Percentiles rank a stretch among this genome's conserved stretches.
Conservation (phyloP, 2,329 filamentous ascomycete genomes). For the Myriosclerotinia duriaeana region DNA sequence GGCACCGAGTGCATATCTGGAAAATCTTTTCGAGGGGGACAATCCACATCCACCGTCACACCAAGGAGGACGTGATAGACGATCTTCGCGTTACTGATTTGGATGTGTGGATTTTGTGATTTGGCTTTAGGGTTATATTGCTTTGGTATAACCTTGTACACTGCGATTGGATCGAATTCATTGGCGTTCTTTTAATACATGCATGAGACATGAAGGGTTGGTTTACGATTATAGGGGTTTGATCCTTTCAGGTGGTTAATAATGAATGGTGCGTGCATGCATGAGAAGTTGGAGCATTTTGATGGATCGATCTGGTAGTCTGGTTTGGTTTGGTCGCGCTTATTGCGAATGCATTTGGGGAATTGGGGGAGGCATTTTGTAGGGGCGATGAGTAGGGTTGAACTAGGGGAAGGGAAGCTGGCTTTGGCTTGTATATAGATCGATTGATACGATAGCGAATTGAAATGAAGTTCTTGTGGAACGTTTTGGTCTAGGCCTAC, state of each 20-base stretch:
- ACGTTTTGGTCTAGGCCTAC: not conserved
- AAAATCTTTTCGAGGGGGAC: conserved; percentile 75
- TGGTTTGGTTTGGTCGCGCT: not conserved
- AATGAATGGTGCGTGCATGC: conserved; percentile 7
- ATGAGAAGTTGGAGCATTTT: conserved; percentile 3
- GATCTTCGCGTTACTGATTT: conserved; percentile 1
- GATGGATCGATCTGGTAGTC: not conserved
- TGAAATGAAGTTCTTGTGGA: not conserved
- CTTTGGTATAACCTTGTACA: conserved; percentile 1
- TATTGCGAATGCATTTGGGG: not conserved
- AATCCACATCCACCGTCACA: not conserved
- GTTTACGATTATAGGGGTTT: conserved; percentile 1
- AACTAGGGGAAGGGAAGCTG: not conserved
- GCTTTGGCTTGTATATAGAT: conserved; percentile 12
- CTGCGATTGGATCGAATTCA: conserved; percentile 6
- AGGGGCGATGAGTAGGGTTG: not conserved
- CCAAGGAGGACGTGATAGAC: conserved; percentile 11
- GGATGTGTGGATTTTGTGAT: not conserved
- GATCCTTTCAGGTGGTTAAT: conserved; percentile 9
- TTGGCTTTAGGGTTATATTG: not conserved
- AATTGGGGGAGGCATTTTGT: not conserved
- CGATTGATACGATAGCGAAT: conserved; percentile 13
- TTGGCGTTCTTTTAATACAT: conserved; percentile 11
- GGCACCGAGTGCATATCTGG: conserved; percentile 84
- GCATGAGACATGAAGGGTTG: conserved; percentile 9